These are phyloP conservation scores for Chlamydomonas eustigma DNA, from an alignment of 139 green algal species.

Conservation along the genomic window DNA sequence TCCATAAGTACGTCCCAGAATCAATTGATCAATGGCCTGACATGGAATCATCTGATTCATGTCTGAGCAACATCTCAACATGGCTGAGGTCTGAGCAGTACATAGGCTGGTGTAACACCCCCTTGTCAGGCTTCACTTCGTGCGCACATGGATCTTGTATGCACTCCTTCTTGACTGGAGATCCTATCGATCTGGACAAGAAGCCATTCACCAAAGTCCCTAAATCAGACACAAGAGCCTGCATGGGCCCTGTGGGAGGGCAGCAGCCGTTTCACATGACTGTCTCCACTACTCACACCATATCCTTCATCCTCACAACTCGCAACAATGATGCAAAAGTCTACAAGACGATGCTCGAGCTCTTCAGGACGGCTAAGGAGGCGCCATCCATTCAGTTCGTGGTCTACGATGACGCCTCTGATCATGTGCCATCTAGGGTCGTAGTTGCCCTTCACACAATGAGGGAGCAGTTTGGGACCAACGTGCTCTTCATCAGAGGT, in stretches of 20 bases:
- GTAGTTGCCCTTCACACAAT: neutral
- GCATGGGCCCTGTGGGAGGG: neutral
- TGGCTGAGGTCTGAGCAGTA: neutral
- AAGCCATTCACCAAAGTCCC: neutral
- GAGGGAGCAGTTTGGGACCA: neutral
- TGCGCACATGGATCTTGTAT: neutral
- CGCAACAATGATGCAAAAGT: neutral
- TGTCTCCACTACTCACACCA: neutral
- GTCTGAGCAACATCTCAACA: too few species aligned
- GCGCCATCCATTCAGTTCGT: constrained; percentile 3
- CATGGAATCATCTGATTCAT: too few species aligned
- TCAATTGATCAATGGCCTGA: too few species aligned
- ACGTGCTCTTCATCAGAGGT: neutral
- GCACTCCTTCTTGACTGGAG: neutral
- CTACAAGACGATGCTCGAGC: neutral
- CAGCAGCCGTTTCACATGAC: neutral
- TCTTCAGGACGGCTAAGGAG: neutral
- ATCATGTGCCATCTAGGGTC: neutral
- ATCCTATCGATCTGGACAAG: neutral
- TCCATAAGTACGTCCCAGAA: too few species aligned
- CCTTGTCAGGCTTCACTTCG: neutral
- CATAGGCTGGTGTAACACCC: neutral
- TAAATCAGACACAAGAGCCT: neutral
- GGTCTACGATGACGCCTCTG: neutral
- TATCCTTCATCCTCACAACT: constrained; percentile 2